Conservation (phyloP, 1,284 basidiomycete species). For the Cystobasidiaceae sp. region DNA sequence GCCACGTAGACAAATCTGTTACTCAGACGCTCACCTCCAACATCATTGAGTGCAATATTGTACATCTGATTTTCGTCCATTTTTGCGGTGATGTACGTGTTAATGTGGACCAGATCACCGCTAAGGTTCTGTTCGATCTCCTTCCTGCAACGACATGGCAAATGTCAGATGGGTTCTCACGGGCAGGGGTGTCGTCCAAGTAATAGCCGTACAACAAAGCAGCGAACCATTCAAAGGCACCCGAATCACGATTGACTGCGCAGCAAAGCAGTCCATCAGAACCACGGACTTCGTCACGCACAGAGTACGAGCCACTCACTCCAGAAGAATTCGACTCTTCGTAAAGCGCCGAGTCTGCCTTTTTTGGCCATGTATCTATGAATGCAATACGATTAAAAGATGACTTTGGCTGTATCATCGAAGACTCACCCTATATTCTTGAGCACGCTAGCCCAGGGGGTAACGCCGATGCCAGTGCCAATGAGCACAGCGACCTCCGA, state of each 20-base stretch:
- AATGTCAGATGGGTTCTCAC: conserved; percentile 54
- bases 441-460: conserved; percentile 82
- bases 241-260: conserved; percentile 38
- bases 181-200: conserved; percentile 67
- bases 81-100: conserved; percentile 82
- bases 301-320: conserved; percentile 58
- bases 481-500: conserved; percentile 77
- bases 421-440: conserved; percentile 73
- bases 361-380: conserved; percentile 66
- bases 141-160: conserved; percentile 6
- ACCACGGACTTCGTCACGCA: neutral
- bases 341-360: conserved; percentile 66
- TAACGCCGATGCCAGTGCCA: conserved; percentile 78
- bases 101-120: conserved; percentile 81
- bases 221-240: conserved; percentile 92
- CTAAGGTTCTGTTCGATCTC: conserved; percentile 26
- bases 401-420: neutral
- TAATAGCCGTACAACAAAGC: conserved; percentile 69
- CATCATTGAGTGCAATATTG: conserved; percentile 76
- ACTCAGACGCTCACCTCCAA: neutral
- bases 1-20: neutral
- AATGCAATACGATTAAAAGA: neutral
- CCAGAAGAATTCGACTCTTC: conserved; percentile 87
- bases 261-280: neutral
- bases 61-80: conserved; percentile 76